These are phyloP conservation scores for Phaeosphaeriaceae sp. DNA, from an alignment of 2,329 filamentous ascomycete genomes.

Conservation along the genomic window DNA sequence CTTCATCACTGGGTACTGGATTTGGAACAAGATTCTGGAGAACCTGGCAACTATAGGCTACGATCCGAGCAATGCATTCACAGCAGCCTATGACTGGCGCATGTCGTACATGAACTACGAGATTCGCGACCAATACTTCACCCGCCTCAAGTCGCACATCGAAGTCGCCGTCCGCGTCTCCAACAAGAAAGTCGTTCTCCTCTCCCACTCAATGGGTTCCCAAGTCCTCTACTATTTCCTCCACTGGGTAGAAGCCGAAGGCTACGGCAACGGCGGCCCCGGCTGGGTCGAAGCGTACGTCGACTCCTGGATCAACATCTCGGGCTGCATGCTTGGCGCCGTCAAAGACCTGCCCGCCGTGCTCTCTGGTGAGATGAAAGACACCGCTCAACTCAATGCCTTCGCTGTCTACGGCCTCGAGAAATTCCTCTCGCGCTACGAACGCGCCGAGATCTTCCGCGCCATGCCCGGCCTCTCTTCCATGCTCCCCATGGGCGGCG, in stretches of 20 bases:
- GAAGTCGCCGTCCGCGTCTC: constrained; percentile 79
- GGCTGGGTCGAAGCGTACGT: constrained; percentile 90
- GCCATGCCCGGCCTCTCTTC: constrained; percentile 96
- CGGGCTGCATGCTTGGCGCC: constrained; percentile 95
- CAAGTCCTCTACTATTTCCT: constrained; percentile 90
- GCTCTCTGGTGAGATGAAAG: constrained; percentile 96
- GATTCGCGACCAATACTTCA: constrained; percentile 90
- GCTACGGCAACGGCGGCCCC: constrained; percentile 78
- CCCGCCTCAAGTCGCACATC: constrained; percentile 85
- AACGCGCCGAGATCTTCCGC: constrained; percentile 91
- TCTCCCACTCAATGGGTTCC: constrained; percentile 97
- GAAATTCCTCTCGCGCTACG: constrained; percentile 89
- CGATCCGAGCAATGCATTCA: constrained; percentile 79
- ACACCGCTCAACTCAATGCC: constrained; percentile 93
- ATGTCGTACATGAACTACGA: constrained; percentile 91
- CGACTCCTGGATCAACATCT: constrained; percentile 98
- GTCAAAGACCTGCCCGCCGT: constrained; percentile 90
- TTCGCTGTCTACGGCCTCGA: constrained; percentile 97
- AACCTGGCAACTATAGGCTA: constrained; percentile 96
- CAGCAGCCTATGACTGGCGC: constrained; percentile 86
- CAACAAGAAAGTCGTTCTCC: constrained; percentile 80
- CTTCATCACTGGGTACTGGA: constrained; percentile 91
- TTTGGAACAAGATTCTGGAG: constrained; percentile 98
- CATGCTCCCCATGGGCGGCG: constrained; percentile 94
- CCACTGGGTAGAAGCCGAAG: constrained; percentile 80